Percentiles rank a stretch among this genome's conserved stretches.
Evolutionary conservation across 2,329 filamentous ascomycete species (phyloP).

Genomic region (Dothidotthia symphoricarpi): DNA sequence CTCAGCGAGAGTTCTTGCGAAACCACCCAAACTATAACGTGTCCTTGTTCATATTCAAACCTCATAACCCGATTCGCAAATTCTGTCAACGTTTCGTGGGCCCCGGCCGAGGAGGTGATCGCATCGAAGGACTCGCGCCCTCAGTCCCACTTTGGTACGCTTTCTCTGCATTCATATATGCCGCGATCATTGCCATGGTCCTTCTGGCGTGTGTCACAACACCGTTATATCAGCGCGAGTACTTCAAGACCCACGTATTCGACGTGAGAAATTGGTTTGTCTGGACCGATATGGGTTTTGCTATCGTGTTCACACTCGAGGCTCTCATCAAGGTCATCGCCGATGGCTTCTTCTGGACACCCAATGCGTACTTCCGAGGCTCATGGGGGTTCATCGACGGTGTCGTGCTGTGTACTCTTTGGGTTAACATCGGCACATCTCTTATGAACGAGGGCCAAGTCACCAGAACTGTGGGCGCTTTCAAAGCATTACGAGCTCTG

Average conservation of each 20-base stretch:
- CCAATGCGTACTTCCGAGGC: conserved; percentile 93
- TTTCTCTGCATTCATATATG: conserved; percentile 92
- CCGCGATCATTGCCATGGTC: conserved; percentile 96
- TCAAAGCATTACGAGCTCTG: conserved; percentile 91
- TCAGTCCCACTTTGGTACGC: conserved; percentile 88
- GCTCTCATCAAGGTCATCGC: conserved; percentile 90
- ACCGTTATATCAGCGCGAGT: conserved; percentile 87
- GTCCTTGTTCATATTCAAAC: conserved; percentile 81
- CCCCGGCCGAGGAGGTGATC: conserved; percentile 79
- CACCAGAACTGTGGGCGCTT: conserved; percentile 88
- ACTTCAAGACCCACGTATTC: conserved; percentile 63
- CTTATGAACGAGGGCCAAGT: conserved; percentile 79
- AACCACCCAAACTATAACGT: conserved; percentile 91
- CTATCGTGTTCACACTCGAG: conserved; percentile 79
- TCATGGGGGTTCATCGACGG: conserved; percentile 97
- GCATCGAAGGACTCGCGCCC: conserved; percentile 85
- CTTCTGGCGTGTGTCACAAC: conserved; percentile 91
- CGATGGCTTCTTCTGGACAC: conserved; percentile 93
- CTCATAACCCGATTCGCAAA: conserved; percentile 72
- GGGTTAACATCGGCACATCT: conserved; percentile 88
- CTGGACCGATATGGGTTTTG: conserved; percentile 89
- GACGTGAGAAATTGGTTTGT: conserved; percentile 84
- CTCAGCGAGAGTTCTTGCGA: conserved; percentile 85
- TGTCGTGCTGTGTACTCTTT: conserved; percentile 85
- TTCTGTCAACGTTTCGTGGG: conserved; percentile 88